A percentile compares a stretch with the other conserved stretches of the same genome.
These are phyloP conservation scores for Tephrocybe rancida DNA, from an alignment of 768 basidiomycete species.

Conservation along the genomic window DNA sequence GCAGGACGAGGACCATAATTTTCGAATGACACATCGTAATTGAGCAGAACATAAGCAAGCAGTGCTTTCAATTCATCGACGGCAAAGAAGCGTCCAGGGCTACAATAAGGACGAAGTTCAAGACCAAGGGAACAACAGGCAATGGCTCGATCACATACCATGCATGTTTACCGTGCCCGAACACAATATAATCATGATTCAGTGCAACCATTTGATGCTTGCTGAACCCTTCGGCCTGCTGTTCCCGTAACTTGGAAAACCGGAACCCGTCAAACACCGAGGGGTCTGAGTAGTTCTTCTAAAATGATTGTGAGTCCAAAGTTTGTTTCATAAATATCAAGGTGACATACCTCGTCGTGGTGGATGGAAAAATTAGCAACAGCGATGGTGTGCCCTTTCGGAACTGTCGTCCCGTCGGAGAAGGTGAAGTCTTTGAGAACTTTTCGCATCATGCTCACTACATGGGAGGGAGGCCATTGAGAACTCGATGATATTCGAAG, in stretches of 20 bases:
- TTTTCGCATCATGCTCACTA: constrained; percentile 28
- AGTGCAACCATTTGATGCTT: constrained; percentile 31
- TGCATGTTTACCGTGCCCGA: constrained; percentile 29
- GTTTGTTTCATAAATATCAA: background rate
- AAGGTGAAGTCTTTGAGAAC: constrained; percentile 41
- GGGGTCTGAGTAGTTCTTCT: constrained; percentile 20
- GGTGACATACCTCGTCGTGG: constrained; percentile 20
- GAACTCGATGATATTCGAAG: background rate
- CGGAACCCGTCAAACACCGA: constrained; percentile 40
- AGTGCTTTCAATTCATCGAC: constrained; percentile 45
- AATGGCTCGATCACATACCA: constrained; percentile 8
- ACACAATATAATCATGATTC: constrained; percentile 24
- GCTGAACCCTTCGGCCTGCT: constrained; percentile 17
- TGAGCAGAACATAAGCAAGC: constrained; percentile 37
- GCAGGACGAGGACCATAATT: constrained; percentile 21
- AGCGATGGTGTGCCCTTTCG: constrained; percentile 33
- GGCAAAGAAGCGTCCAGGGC: constrained; percentile 50
- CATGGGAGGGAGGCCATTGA: background rate
- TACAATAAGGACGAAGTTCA: background rate
- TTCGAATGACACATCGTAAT: constrained; percentile 41
- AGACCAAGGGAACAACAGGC: background rate
- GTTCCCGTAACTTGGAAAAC: constrained; percentile 30
- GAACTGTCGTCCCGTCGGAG: constrained; percentile 43
- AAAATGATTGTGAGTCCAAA: background rate
- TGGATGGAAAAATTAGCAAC: constrained; percentile 32